Evolutionary conservation across 2,329 filamentous ascomycete species (phyloP).

Genomic region (Zopfia rhizophila): DNA sequence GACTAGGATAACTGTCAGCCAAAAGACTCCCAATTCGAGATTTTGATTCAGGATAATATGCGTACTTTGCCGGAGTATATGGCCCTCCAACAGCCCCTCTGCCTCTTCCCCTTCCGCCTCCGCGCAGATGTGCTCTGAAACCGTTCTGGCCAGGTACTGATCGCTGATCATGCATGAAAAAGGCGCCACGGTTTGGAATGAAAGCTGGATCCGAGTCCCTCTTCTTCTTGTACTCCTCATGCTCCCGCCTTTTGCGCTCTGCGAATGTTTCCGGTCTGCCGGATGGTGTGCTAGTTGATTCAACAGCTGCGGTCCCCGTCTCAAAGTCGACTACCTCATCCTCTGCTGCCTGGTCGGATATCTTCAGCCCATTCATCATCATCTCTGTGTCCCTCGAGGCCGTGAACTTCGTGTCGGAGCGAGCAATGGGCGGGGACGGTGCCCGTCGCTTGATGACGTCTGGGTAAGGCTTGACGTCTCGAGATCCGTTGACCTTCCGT

Average conservation of each 20-base stretch:
- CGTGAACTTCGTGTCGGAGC: constrained; percentile 52
- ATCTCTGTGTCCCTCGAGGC: constrained; percentile 66
- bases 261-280: constrained; percentile 65
- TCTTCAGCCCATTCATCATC: constrained; percentile 69
- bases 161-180: constrained; percentile 96
- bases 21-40: neutral
- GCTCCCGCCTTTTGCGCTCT: constrained; percentile 82
- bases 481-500: constrained; percentile 49
- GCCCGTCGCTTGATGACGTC: constrained; percentile 38
- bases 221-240: constrained; percentile 90
- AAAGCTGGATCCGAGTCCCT: constrained; percentile 91
- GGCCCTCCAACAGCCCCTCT: constrained; percentile 62
- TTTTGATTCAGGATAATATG: constrained; percentile 4
- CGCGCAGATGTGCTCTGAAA: constrained; percentile 76
- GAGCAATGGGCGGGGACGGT: constrained; percentile 48
- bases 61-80: constrained; percentile 71
- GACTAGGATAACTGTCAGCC: constrained; percentile 50
- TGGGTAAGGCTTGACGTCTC: constrained; percentile 43
- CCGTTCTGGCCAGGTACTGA: constrained; percentile 81
- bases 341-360: constrained; percentile 54
- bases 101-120: constrained; percentile 70
- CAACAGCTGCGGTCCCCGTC: constrained; percentile 47
- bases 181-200: constrained; percentile 91
- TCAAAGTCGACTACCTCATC: constrained; percentile 64
- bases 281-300: constrained; percentile 44